Base-by-base conservation (phyloP, 768 basidiomycete genomes). In the Tricholoma flavovirens region DNA sequence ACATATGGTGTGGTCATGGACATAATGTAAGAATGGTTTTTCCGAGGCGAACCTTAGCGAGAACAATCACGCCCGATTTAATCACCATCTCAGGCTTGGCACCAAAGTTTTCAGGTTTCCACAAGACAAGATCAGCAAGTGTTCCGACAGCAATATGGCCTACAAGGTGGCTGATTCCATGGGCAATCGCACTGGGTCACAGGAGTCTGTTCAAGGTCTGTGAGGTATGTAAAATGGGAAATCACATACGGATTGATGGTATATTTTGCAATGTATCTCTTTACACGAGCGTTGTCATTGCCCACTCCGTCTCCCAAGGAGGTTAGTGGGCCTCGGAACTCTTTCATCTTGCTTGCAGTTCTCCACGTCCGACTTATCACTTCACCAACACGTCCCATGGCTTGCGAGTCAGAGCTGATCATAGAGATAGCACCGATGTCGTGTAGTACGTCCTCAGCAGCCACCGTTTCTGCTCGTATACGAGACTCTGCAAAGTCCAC, bases 341-440 rank as follows among this genome's bases (percentile, higher is more conserved):
- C 83, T 54, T 81, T 81, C 88, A 99, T 87, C 77, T 99, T 99
- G 70, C 89, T 90, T 30, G 97, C 97, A 0, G 97, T 98, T 45
- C 95, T 78, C 97, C 97, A 99, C 0, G 97, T 97, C 52, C 97
- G 75, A 45, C 87, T 82, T 2, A 93, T 75, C 15, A 98, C 96
- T 69, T 99, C 97, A 9, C 93, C 97, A 5, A 99, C 93, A 15
- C 96, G 84, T 9, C 96, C 95, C 97, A 99, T 98, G 0, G 97
- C 97, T 70, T 98, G 97, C 2, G 93, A 88, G 68, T 99, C 97
- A 2, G 91, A 93, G 61, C 88, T 90, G 61, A 98, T 95, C 85
- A 98, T 98, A 2, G 93, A 89, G 42, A 99, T 97, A 2, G 97
- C 94, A 2, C 97, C 97, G 1, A 71, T 81, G 65, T 96, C 94